Conservation (phyloP, 2,329 filamentous ascomycete genomes). For the Colletotrichum noveboracense region DNA sequence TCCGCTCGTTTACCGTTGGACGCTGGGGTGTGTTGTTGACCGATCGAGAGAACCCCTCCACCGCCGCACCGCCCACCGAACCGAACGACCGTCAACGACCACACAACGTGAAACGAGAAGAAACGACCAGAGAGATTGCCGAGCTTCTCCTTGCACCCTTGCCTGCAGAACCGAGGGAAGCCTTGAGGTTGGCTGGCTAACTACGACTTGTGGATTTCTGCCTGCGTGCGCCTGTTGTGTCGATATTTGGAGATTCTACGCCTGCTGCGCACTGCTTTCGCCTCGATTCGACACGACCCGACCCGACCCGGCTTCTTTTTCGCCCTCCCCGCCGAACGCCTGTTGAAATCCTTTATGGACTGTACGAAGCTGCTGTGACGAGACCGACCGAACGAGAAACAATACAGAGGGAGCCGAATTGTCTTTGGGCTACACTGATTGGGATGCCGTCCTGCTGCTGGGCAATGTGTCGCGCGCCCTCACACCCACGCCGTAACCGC, state of each 20-base stretch:
- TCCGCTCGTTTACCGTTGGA: slow-evolving; percentile 8
- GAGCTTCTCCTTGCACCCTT: neutral
- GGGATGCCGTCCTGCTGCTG: slow-evolving; percentile 19
- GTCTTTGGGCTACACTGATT: neutral
- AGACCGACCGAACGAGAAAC: neutral
- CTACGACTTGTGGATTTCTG: neutral
- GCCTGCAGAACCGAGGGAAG: neutral
- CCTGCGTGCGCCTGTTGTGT: neutral
- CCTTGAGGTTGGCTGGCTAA: neutral
- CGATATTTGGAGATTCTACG: neutral
- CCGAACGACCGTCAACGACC: neutral
- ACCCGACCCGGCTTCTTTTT: neutral
- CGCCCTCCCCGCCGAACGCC: neutral
- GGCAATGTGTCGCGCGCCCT: slow-evolving; percentile 17
- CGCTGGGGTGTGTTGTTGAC: neutral
- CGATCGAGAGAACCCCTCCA: slow-evolving; percentile 10
- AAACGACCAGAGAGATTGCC: neutral
- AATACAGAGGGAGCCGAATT: neutral
- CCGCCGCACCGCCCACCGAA: neutral
- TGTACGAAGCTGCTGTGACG: neutral
- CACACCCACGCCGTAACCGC: neutral
- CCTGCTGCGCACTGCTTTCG: neutral
- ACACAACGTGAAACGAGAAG: neutral
- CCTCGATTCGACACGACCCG: neutral
- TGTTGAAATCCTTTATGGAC: neutral